Evolutionary conservation across 805 yeast genomes (phyloP), one percentile per base, ranked within the genome.

Genomic region (Myxozyma vanderwaltii): DNA sequence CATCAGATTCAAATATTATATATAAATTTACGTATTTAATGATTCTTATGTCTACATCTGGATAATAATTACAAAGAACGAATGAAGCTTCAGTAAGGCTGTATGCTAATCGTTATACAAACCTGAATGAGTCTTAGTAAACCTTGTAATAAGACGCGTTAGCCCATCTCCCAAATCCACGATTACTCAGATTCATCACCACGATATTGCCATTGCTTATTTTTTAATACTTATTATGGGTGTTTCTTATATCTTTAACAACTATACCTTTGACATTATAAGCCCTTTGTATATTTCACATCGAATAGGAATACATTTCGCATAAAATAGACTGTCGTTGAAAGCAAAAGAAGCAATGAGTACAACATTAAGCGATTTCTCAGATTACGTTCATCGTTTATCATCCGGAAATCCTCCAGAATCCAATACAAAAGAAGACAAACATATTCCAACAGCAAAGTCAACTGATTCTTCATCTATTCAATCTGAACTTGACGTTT

Each of bases 291-390:
- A n/a, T n/a, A 33, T 33, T 10, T 17, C 21, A 38, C 4, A 13
- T 38, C 41, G 6, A 38, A 38, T 38, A 38, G n/a, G 6, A 17
- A 38, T 19, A 33, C 10, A 29, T 26, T 31, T 46, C 13, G 33
- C 21, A 29, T 46, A 6, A 6, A 27, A 4, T 4, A 27, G 17
- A n/a, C 3, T 15, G 33, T 35, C 33, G 33, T 2, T 8, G 5
- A 41, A 7, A 15, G n/a, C n/a, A n/a, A n/a, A n/a, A n/a, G n/a
- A n/a, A n/a, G n/a, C n/a, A n/a, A 51, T 24, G 19, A 61, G 61
- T 60, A 52, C 65, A 43, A 54, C 64, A 7, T 38, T 61, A 5
- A 50, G 50, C 38, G 65, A 61, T 36, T 61, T 61, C 51, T 67
- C 65, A 21, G 60, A 56, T 21, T 59, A 60, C 46, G 65, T 60